Conservation (phyloP, 495 filamentous ascomycete genomes). For the Penicillium goetzii region DNA sequence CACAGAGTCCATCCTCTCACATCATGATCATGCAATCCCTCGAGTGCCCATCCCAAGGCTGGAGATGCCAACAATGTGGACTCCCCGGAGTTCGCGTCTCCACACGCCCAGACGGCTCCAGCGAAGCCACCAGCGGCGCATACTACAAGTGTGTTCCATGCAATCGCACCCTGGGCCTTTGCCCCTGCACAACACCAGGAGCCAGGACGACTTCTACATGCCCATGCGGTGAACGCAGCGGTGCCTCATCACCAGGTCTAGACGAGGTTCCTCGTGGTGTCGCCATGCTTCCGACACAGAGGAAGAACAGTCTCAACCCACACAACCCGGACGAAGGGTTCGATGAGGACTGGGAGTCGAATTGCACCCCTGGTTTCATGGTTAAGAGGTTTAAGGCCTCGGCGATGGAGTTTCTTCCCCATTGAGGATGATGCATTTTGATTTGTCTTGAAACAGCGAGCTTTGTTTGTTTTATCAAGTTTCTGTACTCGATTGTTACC, state of each 20-base stretch:
- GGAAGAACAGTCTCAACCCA: constrained; percentile 12
- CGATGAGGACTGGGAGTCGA: constrained; percentile 30
- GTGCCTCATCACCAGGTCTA: constrained; percentile 9
- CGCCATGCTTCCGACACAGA: constrained; percentile 5
- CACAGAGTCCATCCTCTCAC: background rate
- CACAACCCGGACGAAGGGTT: constrained; percentile 25
- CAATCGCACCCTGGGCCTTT: constrained; percentile 24
- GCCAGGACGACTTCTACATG: constrained; percentile 23
- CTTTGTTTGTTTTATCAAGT: constrained; percentile 2
- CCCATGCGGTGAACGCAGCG: constrained; percentile 16
- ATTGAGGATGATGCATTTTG: constrained; percentile 9
- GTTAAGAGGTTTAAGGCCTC: constrained; percentile 25
- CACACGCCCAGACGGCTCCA: constrained; percentile 3
- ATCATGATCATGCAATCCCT: constrained; percentile 14
- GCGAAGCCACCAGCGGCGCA: constrained; percentile 9
- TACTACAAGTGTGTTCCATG: constrained; percentile 31
- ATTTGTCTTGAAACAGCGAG: constrained; percentile 1
- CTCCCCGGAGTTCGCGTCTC: constrained; percentile 28
- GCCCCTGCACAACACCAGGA: constrained; percentile 28
- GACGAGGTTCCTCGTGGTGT: constrained; percentile 16
- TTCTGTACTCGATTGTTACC: background rate
- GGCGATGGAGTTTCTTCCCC: constrained; percentile 16
- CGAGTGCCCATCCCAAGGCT: constrained; percentile 8
- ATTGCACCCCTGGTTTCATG: constrained; percentile 29
- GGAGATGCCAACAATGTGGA: constrained; percentile 24